Conservation (phyloP, 352 stramenopile species). For the Phytopythium ostracodes region DNA sequence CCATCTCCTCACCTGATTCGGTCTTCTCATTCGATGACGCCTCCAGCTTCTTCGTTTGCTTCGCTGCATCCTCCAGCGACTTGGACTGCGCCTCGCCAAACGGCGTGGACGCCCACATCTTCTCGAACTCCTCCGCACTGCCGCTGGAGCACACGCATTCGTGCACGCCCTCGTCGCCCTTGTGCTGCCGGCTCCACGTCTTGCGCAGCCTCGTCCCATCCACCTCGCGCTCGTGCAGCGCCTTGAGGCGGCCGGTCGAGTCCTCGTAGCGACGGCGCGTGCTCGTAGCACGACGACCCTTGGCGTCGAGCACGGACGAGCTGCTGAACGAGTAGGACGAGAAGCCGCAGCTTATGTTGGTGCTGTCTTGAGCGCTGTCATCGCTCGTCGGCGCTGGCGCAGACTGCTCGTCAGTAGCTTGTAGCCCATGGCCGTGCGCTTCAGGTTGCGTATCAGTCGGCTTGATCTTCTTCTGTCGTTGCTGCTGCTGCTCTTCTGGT, state of each 20-base stretch:
- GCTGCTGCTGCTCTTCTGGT: no score
- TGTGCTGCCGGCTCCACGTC: background rate
- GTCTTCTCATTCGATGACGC: no score
- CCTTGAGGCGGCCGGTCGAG: background rate
- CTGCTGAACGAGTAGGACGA: background rate
- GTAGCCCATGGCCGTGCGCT: no score
- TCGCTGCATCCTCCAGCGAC: background rate
- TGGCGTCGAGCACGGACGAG: background rate
- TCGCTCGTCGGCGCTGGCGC: background rate
- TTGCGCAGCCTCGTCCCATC: background rate
- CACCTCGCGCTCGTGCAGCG: background rate
- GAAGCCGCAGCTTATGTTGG: background rate
- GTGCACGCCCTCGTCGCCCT: constrained; percentile 22
- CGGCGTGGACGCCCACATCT: constrained; percentile 44
- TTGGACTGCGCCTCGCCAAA: background rate
- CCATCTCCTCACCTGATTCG: no score
- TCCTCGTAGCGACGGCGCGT: background rate
- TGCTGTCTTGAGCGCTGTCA: background rate
- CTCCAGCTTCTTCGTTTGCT: no score
- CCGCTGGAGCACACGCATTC: constrained; percentile 37
- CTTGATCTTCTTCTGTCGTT: background rate
- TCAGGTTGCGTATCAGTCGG: background rate
- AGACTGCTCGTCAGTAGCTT: background rate
- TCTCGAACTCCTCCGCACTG: constrained; percentile 51
- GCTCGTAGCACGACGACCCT: background rate